A percentile compares a stretch with the other conserved stretches of the same genome.
Evolutionary conservation across 495 filamentous ascomycete species (phyloP).

Genomic region (Aspergillus indologenus): DNA sequence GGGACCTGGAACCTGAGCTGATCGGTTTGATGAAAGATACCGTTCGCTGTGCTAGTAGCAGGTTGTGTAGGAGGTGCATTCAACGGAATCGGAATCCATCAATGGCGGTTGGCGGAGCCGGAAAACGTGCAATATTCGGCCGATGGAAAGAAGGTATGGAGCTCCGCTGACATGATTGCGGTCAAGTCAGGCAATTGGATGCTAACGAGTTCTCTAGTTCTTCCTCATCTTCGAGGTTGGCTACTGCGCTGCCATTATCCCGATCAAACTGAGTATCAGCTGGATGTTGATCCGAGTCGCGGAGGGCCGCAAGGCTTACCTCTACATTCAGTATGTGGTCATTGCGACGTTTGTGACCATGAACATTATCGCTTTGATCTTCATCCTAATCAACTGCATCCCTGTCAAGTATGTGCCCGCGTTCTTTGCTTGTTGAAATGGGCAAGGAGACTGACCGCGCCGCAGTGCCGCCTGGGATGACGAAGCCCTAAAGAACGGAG

Average conservation of each 20-base stretch:
- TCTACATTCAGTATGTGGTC: constrained; percentile 22
- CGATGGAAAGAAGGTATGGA: constrained; percentile 18
- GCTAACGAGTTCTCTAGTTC: constrained; percentile 12
- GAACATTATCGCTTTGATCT: constrained; percentile 26
- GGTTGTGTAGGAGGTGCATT: constrained; percentile 26
- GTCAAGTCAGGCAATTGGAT: no score
- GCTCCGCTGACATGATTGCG: not conserved
- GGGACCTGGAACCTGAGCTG: not conserved
- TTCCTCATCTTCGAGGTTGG: constrained; percentile 30
- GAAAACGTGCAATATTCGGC: constrained; percentile 20
- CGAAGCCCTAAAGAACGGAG: constrained; percentile 16
- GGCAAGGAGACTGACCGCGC: constrained; percentile 4
- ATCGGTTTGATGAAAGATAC: constrained; percentile 9
- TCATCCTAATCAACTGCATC: constrained; percentile 26
- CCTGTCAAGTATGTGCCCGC: constrained; percentile 19
- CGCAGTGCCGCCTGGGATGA: constrained; percentile 23
- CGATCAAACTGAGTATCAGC: constrained; percentile 30
- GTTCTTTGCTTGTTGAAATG: no score
- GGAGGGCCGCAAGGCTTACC: constrained; percentile 21
- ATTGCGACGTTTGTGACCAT: constrained; percentile 20
- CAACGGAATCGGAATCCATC: constrained; percentile 24
- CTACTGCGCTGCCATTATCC: constrained; percentile 29
- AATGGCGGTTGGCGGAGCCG: constrained; percentile 10
- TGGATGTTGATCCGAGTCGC: constrained; percentile 29
- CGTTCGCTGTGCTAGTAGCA: constrained; percentile 21